A percentile compares a stretch with the other conserved stretches of the same genome.
Evolutionary conservation across 2,329 filamentous ascomycete genomes (phyloP).

Genomic region (Neofusicoccum sp.): DNA sequence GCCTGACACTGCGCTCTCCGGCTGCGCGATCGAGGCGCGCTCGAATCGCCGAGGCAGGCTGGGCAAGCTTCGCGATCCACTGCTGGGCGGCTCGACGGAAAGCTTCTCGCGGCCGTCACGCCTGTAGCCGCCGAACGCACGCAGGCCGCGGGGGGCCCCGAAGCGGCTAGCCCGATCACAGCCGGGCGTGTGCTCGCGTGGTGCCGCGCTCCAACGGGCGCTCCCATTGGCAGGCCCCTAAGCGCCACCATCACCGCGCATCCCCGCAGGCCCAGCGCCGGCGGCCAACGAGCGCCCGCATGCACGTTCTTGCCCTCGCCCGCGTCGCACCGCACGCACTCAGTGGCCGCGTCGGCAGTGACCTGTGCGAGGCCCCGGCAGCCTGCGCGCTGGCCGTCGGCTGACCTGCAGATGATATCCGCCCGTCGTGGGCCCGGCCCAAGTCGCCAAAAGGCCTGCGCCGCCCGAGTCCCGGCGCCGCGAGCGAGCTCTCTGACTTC

Average conservation of each 20-base stretch:
- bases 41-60: neutral
- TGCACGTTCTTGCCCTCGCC: conserved; percentile 10
- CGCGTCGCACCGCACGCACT: conserved; percentile 5
- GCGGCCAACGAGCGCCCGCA: conserved; percentile 12
- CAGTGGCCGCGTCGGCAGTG: conserved; percentile 11
- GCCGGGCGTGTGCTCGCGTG: conserved; percentile 1
- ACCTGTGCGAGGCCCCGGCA: conserved; percentile 11
- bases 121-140: conserved; percentile 6
- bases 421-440: neutral
- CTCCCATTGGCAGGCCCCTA: conserved; percentile 1
- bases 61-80: conserved; percentile 4
- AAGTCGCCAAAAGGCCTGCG: conserved; percentile 10
- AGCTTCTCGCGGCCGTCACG: conserved; percentile 4
- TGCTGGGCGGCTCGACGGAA: neutral
- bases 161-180: conserved; percentile 6
- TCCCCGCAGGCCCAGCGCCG: neutral
- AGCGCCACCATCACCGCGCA: conserved; percentile 11
- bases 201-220: neutral
- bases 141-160: neutral
- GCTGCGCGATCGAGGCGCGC: neutral
- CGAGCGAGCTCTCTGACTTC: neutral
- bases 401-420: conserved; percentile 14
- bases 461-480: neutral
- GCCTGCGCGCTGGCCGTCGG: conserved; percentile 3
- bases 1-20: neutral